Conservation (phyloP, 2,329 filamentous ascomycete species). For the Achaetomium macrosporum region DNA sequence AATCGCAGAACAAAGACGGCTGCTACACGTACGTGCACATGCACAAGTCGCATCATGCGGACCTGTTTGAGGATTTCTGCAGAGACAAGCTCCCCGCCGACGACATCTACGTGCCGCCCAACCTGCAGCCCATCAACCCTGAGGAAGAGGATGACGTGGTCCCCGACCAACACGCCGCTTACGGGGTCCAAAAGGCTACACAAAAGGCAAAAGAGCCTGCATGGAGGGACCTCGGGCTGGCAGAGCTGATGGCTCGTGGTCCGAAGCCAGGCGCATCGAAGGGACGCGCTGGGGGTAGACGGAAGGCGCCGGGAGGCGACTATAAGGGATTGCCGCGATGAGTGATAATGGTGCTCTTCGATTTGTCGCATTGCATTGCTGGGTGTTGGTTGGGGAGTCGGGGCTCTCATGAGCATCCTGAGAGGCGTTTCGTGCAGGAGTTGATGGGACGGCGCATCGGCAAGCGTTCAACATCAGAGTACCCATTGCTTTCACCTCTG, state of each 20-base stretch:
- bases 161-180: constrained; percentile 80
- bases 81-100: constrained; percentile 65
- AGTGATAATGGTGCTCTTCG: constrained; percentile 12
- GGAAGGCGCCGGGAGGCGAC: constrained; percentile 16
- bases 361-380: constrained; percentile 10
- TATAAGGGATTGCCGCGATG: constrained; percentile 33
- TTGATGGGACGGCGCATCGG: background rate
- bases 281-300: constrained; percentile 7
- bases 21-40: constrained; percentile 72
- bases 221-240: constrained; percentile 75
- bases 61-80: constrained; percentile 74
- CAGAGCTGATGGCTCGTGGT: constrained; percentile 61
- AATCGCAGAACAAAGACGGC: constrained; percentile 62
- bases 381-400: constrained; percentile 5
- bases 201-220: constrained; percentile 64
- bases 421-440: background rate
- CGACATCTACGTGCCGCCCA: constrained; percentile 74
- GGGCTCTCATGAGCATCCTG: background rate
- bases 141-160: constrained; percentile 87
- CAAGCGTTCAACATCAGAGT: background rate
- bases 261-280: constrained; percentile 32
- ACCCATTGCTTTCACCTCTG: constrained; percentile 3
- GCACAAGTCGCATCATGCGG: constrained; percentile 63
- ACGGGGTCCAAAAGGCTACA: constrained; percentile 77
- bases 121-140: constrained; percentile 76